Conservation (phyloP, 2,329 filamentous ascomycete genomes). For the Penicillium olsonii region DNA sequence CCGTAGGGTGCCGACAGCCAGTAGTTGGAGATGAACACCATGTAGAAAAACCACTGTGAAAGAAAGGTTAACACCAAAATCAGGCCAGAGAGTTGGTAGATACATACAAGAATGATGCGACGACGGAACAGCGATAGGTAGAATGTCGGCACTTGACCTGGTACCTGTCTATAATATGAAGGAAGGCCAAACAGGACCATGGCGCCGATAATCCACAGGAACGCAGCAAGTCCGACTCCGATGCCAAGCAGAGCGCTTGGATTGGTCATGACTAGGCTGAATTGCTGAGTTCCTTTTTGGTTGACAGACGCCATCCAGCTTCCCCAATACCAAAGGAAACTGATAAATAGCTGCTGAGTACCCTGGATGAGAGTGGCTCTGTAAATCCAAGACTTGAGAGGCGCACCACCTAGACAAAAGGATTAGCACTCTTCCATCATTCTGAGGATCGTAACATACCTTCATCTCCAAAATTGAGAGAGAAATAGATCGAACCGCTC, state of each 20-base stretch:
- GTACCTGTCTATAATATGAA: conserved; percentile 59
- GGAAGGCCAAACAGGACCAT: conserved; percentile 62
- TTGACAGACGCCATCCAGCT: conserved; percentile 46
- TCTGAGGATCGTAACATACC: conserved; percentile 29
- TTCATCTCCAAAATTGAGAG: conserved; percentile 67
- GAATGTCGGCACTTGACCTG: conserved; percentile 59
- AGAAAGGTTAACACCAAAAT: neutral
- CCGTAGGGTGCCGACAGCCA: conserved; percentile 61
- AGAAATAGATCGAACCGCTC: conserved; percentile 65
- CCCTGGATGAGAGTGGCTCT: conserved; percentile 67
- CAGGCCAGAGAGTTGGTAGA: conserved; percentile 32
- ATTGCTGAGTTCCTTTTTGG: conserved; percentile 42
- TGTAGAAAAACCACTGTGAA: conserved; percentile 57
- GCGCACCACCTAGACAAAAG: conserved; percentile 55
- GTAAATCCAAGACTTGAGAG: conserved; percentile 65
- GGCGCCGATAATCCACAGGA: conserved; percentile 59
- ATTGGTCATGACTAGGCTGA: conserved; percentile 38
- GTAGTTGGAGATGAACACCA: conserved; percentile 61
- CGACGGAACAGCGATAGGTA: conserved; percentile 57
- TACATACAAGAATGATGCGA: conserved; percentile 46
- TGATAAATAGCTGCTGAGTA: conserved; percentile 66
- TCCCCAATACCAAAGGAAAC: conserved; percentile 65
- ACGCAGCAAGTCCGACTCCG: conserved; percentile 57
- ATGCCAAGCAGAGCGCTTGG: conserved; percentile 54
- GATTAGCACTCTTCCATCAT: neutral